Evolutionary conservation across 148 eudicot species (phyloP).

Genomic region (Vaccinium myrtillus): DNA sequence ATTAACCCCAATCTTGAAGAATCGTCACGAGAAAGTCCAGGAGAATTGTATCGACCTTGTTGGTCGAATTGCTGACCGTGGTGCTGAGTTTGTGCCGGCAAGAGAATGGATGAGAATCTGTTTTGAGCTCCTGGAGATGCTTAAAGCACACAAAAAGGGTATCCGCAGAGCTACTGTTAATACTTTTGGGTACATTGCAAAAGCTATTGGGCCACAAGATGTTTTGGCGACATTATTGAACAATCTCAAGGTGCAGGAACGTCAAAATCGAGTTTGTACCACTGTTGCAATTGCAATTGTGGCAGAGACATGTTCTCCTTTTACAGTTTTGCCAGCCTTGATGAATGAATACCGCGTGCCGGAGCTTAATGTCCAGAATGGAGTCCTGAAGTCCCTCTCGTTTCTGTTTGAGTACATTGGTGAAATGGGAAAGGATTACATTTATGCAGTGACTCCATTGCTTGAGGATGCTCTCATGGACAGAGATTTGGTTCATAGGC

Average conservation of each 20-base stretch:
- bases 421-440: constrained; percentile 96
- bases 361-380: constrained; percentile 92
- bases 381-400: constrained; percentile 83
- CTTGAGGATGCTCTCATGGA: constrained; percentile 97
- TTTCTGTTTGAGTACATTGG: constrained; percentile 94
- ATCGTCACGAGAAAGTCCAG: constrained; percentile 95
- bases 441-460: constrained; percentile 89
- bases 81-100: constrained; percentile 95
- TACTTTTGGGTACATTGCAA: constrained; percentile 93
- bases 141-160: constrained; percentile 95
- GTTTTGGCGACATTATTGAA: constrained; percentile 83
- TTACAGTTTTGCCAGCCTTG: constrained; percentile 86
- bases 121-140: constrained; percentile 97
- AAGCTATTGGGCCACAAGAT: constrained; percentile 97
- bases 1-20: constrained; percentile 83
- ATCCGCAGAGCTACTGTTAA: constrained; percentile 93
- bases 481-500: constrained; percentile 83
- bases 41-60: constrained; percentile 97
- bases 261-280: constrained; percentile 97
- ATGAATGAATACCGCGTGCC: constrained; percentile 98
- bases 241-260: constrained; percentile 93
- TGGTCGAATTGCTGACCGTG: constrained; percentile 94
- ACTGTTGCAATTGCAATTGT: constrained; percentile 97
- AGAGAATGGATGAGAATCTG: constrained; percentile 98
- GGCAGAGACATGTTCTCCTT: constrained; percentile 96